Percentiles rank a stretch among this genome's conserved stretches.
Conservation (phyloP, 2,329 filamentous ascomycete species). For the Westerdykella ornata region DNA sequence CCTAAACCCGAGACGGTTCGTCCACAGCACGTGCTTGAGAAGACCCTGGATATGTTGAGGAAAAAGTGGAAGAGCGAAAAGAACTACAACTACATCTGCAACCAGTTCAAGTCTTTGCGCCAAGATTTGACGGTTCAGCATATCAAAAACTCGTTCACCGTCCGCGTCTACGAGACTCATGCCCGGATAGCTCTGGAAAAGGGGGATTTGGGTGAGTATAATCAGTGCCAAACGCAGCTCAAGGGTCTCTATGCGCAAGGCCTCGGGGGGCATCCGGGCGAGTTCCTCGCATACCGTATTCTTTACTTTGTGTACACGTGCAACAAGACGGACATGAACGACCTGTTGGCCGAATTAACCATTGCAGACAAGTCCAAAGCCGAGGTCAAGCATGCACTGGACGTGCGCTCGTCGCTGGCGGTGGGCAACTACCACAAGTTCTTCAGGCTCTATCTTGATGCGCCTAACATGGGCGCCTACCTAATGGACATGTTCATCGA, state of each 20-base stretch:
- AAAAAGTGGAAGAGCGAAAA: constrained; percentile 89
- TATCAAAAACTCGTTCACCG: constrained; percentile 93
- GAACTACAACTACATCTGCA: constrained; percentile 96
- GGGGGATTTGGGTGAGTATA: constrained; percentile 99
- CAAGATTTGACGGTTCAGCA: constrained; percentile 98
- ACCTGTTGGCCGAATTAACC: constrained; percentile 98
- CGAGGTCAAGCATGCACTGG: constrained; percentile 82
- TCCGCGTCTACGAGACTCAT: constrained; percentile 94
- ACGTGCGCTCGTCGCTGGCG: constrained; percentile 84
- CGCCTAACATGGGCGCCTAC: constrained; percentile 95
- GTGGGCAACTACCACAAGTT: constrained; percentile 96
- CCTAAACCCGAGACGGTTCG: constrained; percentile 86
- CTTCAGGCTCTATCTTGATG: constrained; percentile 90
- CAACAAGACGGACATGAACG: constrained; percentile 96
- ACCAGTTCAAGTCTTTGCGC: constrained; percentile 97
- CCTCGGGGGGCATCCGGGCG: constrained; percentile 80
- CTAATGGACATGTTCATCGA: constrained; percentile 99
- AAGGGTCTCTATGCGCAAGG: constrained; percentile 83
- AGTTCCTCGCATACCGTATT: constrained; percentile 99
- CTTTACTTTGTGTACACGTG: constrained; percentile 98
- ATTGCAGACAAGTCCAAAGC: constrained; percentile 83
- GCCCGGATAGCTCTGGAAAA: constrained; percentile 96
- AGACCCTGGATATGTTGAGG: constrained; percentile 82
- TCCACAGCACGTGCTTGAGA: constrained; percentile 69
- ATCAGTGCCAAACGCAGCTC: constrained; percentile 98